These are phyloP conservation scores for Coemansia sp. DNA, from an alignment of 192 early-diverging fungal genomes.

Conservation along the genomic window DNA sequence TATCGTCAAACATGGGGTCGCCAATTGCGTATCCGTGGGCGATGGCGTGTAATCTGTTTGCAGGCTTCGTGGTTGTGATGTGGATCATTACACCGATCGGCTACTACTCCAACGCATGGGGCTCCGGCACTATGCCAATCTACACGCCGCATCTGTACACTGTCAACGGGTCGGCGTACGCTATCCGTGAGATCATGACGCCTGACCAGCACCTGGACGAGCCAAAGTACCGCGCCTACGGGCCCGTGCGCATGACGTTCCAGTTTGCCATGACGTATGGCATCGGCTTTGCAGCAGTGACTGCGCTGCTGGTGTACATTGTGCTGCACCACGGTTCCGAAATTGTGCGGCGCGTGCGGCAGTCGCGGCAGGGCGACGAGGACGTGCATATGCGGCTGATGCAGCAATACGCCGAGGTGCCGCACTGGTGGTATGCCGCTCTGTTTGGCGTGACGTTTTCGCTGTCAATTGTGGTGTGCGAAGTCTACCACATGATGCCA, in stretches of 20 bases:
- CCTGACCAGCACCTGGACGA: constrained; percentile 59
- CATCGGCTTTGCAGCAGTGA: constrained; percentile 66
- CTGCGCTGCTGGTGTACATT: constrained; percentile 71
- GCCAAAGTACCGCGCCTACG: constrained; percentile 61
- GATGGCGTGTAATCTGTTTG: constrained; percentile 69
- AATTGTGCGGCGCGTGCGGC: constrained; percentile 60
- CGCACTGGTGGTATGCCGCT: constrained; percentile 73
- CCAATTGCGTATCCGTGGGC: constrained; percentile 75
- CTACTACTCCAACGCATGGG: constrained; percentile 70
- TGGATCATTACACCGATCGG: constrained; percentile 75
- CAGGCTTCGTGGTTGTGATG: constrained; percentile 68
- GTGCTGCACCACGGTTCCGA: constrained; percentile 69
- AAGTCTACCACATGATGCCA: constrained; percentile 55
- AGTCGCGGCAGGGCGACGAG: constrained; percentile 61
- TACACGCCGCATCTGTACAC: constrained; percentile 66
- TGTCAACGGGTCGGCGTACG: constrained; percentile 58
- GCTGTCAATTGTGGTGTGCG: constrained; percentile 41
- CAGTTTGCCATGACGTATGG: constrained; percentile 75
- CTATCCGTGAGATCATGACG: constrained; percentile 61
- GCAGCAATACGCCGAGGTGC: constrained; percentile 72
- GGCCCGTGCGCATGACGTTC: constrained; percentile 69
- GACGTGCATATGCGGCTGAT: constrained; percentile 77
- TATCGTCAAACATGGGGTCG: constrained; percentile 59
- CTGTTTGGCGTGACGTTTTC: constrained; percentile 46
- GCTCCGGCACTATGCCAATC: constrained; percentile 60